Evolutionary conservation across 805 yeast genomes (phyloP).

Genomic region (Candida maris): DNA sequence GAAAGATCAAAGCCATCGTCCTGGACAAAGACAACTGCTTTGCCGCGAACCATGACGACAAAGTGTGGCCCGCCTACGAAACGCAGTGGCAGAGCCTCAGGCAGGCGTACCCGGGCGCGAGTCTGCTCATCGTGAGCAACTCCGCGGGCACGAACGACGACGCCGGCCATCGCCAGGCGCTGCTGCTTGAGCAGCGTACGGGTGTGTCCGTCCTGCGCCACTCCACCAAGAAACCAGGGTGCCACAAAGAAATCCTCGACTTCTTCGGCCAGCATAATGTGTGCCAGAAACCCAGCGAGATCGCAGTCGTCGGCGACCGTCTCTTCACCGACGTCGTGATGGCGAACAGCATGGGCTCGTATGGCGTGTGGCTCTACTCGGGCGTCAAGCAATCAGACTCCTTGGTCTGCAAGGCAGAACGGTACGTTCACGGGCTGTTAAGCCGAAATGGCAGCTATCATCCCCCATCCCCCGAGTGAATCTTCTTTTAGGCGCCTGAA

Average conservation of each 20-base stretch:
- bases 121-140: conserved; percentile 76
- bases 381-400: conserved; percentile 64
- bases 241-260: conserved; percentile 61
- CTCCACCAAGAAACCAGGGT: conserved; percentile 78
- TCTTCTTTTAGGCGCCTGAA: background rate
- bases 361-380: conserved; percentile 76
- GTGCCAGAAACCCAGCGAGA: conserved; percentile 49
- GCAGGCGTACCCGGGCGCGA: conserved; percentile 56
- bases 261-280: conserved; percentile 51
- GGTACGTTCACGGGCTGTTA: conserved; percentile 28
- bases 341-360: conserved; percentile 92
- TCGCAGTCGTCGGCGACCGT: conserved; percentile 88
- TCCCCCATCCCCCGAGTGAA: background rate
- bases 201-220: conserved; percentile 72
- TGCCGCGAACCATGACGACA: conserved; percentile 75
- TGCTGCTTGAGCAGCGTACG: conserved; percentile 53
- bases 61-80: conserved; percentile 72
- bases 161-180: conserved; percentile 53
- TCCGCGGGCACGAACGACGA: conserved; percentile 92
- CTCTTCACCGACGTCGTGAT: conserved; percentile 86
- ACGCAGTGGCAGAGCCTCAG: conserved; percentile 54
- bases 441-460: conserved; percentile 2
- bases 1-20: conserved; percentile 68
- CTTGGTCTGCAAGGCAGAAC: conserved; percentile 50
- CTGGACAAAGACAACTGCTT: conserved; percentile 95